Evolutionary conservation across 768 basidiomycete genomes (phyloP).

Genomic region (Suillus bovinus): DNA sequence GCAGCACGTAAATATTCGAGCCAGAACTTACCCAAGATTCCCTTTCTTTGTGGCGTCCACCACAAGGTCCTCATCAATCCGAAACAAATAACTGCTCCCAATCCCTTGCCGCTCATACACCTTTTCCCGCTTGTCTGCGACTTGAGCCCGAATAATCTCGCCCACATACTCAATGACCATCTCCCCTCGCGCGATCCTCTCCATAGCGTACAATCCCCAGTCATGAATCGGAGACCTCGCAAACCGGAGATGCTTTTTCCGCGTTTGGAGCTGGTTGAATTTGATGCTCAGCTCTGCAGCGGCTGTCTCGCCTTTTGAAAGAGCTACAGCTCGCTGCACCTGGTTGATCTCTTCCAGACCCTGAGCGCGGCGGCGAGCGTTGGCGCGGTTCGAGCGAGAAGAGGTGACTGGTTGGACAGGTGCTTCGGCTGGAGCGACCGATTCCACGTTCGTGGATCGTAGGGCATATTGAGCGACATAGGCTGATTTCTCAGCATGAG

Average conservation of each 20-base stretch:
- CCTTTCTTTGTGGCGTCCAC: slow-evolving; percentile 99
- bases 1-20: not conserved
- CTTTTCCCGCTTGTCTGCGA: slow-evolving; percentile 97
- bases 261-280: slow-evolving; percentile 96
- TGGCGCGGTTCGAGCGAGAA: slow-evolving; percentile 89
- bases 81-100: slow-evolving; percentile 95
- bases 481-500: slow-evolving; percentile 84
- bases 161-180: slow-evolving; percentile 99
- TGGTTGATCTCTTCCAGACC: slow-evolving; percentile 95
- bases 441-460: slow-evolving; percentile 49
- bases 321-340: slow-evolving; percentile 75
- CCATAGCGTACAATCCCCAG: slow-evolving; percentile 98
- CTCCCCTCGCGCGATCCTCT: slow-evolving; percentile 88
- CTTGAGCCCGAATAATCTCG: slow-evolving; percentile 91
- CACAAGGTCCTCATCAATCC: slow-evolving; percentile 96
- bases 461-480: slow-evolving; percentile 90
- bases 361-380: slow-evolving; percentile 86
- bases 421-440: slow-evolving; percentile 41
- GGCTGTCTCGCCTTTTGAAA: slow-evolving; percentile 74
- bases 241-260: slow-evolving; percentile 97
- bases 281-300: slow-evolving; percentile 81
- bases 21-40: slow-evolving; percentile 82
- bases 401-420: slow-evolving; percentile 61
- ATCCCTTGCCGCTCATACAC: slow-evolving; percentile 96
- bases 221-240: slow-evolving; percentile 95